These are phyloP conservation scores for Condylostoma magnum DNA, from an alignment of 169 alveolate species.

Conservation along the genomic window DNA sequence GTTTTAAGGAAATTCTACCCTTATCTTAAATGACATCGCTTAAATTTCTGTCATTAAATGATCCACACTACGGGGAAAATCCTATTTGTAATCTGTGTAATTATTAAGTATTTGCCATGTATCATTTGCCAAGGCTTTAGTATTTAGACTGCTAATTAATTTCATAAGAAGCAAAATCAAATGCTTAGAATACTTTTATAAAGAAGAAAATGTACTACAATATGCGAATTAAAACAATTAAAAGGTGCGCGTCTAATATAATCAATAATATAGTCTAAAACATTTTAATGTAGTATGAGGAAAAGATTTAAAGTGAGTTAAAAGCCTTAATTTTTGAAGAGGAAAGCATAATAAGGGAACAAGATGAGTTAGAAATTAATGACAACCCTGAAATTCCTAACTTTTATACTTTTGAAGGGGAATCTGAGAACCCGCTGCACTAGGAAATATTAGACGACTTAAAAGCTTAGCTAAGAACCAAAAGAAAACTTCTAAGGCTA, in stretches of 20 bases:
- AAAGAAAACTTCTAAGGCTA: background rate
- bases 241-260: slow-evolving; percentile 58
- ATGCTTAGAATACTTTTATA: slow-evolving; percentile 79
- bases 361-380: slow-evolving; percentile 18
- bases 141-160: slow-evolving; percentile 60
- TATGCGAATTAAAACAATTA: slow-evolving; percentile 75
- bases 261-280: background rate
- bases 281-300: slow-evolving; percentile 1
- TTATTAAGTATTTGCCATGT: slow-evolving; percentile 67
- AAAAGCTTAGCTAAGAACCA: background rate
- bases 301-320: slow-evolving; percentile 32
- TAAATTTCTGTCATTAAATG: slow-evolving; percentile 51
- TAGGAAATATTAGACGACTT: too few relatives aligned
- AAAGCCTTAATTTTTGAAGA: slow-evolving; percentile 40
- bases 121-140: slow-evolving; percentile 55
- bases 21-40: slow-evolving; percentile 50
- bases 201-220: slow-evolving; percentile 78
- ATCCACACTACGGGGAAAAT: slow-evolving; percentile 78
- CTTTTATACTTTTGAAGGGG: background rate
- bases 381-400: slow-evolving; percentile 32
- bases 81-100: slow-evolving; percentile 73
- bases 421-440: background rate
- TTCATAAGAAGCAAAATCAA: slow-evolving; percentile 61
- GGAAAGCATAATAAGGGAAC: slow-evolving; percentile 35
- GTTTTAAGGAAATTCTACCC: slow-evolving; percentile 58